Base-by-base conservation (phyloP, 768 basidiomycete genomes). In the Leccinum rimulosum region DNA sequence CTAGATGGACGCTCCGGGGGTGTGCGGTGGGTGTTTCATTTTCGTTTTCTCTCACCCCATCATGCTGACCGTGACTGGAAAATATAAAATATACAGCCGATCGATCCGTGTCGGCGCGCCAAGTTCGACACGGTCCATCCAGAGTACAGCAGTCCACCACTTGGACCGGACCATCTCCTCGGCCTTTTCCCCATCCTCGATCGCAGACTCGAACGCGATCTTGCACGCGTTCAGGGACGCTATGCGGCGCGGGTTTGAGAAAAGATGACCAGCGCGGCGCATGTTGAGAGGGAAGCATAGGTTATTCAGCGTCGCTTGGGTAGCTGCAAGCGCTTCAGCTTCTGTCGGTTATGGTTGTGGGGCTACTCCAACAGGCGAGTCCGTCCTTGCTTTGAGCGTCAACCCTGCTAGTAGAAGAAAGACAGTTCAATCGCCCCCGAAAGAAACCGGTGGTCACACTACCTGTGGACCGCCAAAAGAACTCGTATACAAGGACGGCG, bases 381-480 rank as follows among this genome's bases (percentile, higher is more conserved):
- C 22, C 22, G 22, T 22, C 22, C 22, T 22, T 22, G 22, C 22
- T 22, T 22, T 22, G 22, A 22, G 22, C 22, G 22, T 22, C 22
- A 22, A 22, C 22, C 22, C 22, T 22, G 22, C 22, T 22, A 22
- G 22, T 22, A 22, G 22, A 22, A 22, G 22, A 22, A 22, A 22
- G 22, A 22, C 22, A 22, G 22, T 22, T 22, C 22, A 22, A 22
- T 22, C 22, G 22, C 22, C 22, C 22, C 22, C 22, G 22, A 22
- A 22, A 22, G 22, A 22, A 22, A 22, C 22, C 22, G 22, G 22
- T 93, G 19, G 12, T 38, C 6, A 27, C 2, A 81, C 87, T 70
- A 28, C 82, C 87, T 73, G 88, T 91, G 61, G 98, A 83, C 59
- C 95, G 76, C 31, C 85, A 95, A 75, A 95, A 95, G 67, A 97